Conservation (phyloP, 2,329 filamentous ascomycete genomes). For the Keithomyces neogunnii region DNA sequence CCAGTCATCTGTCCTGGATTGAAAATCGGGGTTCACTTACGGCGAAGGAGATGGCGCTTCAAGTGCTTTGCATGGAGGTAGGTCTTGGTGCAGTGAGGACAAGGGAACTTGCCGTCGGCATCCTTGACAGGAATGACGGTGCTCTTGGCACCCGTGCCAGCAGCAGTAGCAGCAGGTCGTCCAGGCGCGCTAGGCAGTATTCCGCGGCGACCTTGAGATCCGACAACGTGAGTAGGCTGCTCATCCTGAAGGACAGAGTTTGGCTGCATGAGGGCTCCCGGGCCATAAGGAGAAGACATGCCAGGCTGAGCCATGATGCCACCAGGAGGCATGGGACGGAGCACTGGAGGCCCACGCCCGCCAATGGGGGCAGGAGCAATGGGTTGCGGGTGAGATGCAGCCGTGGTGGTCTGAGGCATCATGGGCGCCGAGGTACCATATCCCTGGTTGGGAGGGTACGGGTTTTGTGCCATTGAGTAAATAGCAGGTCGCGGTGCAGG, state of each 20-base stretch:
- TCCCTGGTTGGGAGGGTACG: constrained; percentile 43
- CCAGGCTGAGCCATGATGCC: constrained; percentile 52
- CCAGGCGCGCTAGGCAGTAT: constrained; percentile 88
- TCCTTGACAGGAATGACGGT: constrained; percentile 88
- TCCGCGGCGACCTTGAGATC: constrained; percentile 84
- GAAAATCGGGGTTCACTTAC: constrained; percentile 51
- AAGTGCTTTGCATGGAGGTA: constrained; percentile 96
- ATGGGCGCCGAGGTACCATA: constrained; percentile 51
- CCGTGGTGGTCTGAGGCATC: constrained; percentile 58
- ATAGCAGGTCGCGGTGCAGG: constrained; percentile 38
- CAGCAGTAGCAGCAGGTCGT: constrained; percentile 65
- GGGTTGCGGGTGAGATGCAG: constrained; percentile 64
- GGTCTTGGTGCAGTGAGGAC: constrained; percentile 95
- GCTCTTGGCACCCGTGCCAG: constrained; percentile 65
- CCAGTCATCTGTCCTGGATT: neutral
- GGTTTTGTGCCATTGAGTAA: constrained; percentile 48
- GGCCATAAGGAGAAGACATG: constrained; percentile 52
- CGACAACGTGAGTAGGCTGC: constrained; percentile 83
- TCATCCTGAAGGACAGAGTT: constrained; percentile 50
- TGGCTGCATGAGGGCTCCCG: constrained; percentile 48
- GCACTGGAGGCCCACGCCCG: constrained; percentile 47
- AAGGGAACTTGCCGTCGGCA: constrained; percentile 95
- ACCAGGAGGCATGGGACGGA: constrained; percentile 64
- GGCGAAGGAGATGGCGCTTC: constrained; percentile 90
- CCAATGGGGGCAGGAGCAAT: constrained; percentile 63